Evolutionary conservation across 164 flowering plant genomes (phyloP).

Genomic region (Magnolia kwangsiensis): DNA sequence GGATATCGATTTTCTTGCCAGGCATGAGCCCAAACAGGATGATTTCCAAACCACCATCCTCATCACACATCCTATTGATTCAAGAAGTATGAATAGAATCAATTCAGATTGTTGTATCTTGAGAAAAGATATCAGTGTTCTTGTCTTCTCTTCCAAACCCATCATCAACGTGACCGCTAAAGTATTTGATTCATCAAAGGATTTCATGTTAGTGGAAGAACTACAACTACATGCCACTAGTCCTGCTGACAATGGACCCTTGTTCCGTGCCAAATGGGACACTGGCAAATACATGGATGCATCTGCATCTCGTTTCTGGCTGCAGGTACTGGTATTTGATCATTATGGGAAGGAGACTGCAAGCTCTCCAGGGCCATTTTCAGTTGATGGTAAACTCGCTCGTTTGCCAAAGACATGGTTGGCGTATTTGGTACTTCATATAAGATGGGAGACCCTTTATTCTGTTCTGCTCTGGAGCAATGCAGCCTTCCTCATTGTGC

Average conservation of each 20-base stretch:
- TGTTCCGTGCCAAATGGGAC: constrained; percentile 12
- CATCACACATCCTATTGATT: constrained; percentile 19
- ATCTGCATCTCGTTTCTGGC: constrained; percentile 20
- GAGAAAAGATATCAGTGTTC: constrained; percentile 16
- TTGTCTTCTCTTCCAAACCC: constrained; percentile 12
- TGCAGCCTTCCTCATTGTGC: constrained; percentile 9
- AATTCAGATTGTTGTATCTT: not conserved
- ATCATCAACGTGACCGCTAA: constrained; percentile 18
- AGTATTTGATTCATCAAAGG: constrained; percentile 8
- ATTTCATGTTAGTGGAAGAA: constrained; percentile 18
- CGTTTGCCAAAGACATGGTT: constrained; percentile 14
- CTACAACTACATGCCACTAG: constrained; percentile 5
- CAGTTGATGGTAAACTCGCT: constrained; percentile 15
- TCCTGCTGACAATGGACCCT: not conserved
- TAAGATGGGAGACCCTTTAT: constrained; percentile 20
- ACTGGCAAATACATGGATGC: constrained; percentile 9
- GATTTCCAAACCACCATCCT: constrained; percentile 13
- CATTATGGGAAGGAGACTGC: constrained; percentile 8
- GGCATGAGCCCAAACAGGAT: not conserved
- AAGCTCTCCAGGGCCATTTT: constrained; percentile 14
- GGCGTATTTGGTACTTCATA: constrained; percentile 12
- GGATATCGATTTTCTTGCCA: constrained; percentile 8
- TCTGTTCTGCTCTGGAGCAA: constrained; percentile 11
- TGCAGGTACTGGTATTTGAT: constrained; percentile 16
- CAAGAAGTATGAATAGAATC: constrained; percentile 14